These are phyloP conservation scores for Curvularia verruculosa DNA, from an alignment of 2,329 filamentous ascomycete genomes.

Conservation along the genomic window DNA sequence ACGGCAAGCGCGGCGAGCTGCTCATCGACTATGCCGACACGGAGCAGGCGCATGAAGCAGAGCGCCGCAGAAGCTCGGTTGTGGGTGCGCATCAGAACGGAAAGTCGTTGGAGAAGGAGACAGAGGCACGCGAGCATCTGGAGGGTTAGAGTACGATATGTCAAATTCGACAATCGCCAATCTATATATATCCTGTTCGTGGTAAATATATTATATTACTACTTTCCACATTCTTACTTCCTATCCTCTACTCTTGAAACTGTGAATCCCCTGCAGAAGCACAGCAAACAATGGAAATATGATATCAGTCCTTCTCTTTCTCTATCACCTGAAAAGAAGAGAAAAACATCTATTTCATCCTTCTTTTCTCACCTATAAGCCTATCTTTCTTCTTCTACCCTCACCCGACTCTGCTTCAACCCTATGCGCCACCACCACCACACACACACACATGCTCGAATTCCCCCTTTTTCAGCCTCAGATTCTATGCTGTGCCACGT, in stretches of 20 bases:
- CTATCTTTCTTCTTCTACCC: too few relatives aligned
- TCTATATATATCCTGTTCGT: too few relatives aligned
- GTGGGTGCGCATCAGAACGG: constrained; percentile 17
- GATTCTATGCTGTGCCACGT: too few relatives aligned
- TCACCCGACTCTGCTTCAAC: too few relatives aligned
- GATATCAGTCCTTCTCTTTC: neutral
- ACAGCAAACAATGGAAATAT: neutral
- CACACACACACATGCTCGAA: too few relatives aligned
- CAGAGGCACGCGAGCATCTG: constrained; percentile 11
- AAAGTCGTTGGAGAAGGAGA: constrained; percentile 5
- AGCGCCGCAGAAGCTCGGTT: constrained; percentile 40
- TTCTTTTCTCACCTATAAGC: too few relatives aligned
- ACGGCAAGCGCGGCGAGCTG: constrained; percentile 64
- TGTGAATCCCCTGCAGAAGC: neutral
- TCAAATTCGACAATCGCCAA: neutral
- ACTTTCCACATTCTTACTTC: neutral
- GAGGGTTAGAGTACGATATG: neutral
- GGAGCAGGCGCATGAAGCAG: constrained; percentile 39
- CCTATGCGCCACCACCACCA: too few relatives aligned
- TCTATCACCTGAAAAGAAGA: too few relatives aligned
- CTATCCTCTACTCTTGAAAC: neutral
- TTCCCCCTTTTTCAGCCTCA: too few relatives aligned
- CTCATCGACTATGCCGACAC: constrained; percentile 59
- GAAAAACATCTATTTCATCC: too few relatives aligned
- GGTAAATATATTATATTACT: neutral